A percentile compares a stretch with the other conserved stretches of the same genome.
phyloP scores from a whole-genome alignment of 1,284 basidiomycete genomes.

The Cystobasidium slooffiae region DNA sequence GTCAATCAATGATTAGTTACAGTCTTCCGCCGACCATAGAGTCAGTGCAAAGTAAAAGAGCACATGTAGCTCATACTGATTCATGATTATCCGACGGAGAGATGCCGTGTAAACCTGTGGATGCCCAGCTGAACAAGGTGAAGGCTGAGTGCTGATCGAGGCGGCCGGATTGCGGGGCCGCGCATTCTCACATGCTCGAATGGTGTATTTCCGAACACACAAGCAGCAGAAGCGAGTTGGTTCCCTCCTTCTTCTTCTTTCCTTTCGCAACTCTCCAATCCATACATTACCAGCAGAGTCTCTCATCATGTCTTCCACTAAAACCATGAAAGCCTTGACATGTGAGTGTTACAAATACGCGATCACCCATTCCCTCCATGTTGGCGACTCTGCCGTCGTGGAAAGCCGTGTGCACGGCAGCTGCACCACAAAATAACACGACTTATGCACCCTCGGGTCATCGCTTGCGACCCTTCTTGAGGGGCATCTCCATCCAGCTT shows the following conservation, averaged over 20 bases:
- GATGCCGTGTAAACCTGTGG: too few relatives aligned
- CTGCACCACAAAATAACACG: too few relatives aligned
- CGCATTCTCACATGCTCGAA: background rate
- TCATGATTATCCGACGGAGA: too few relatives aligned
- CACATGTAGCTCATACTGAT: too few relatives aligned
- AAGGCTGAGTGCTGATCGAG: background rate
- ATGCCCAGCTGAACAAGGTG: background rate
- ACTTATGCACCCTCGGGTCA: too few relatives aligned
- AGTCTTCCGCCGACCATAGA: background rate
- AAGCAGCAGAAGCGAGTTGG: background rate
- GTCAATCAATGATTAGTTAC: background rate
- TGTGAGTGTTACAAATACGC: background rate
- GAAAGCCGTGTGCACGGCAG: too few relatives aligned
- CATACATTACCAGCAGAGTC: background rate
- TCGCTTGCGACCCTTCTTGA: too few relatives aligned
- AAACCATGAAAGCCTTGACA: conserved; percentile 26
- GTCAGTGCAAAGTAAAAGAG: background rate
- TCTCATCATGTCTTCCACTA: background rate
- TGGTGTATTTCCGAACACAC: background rate
- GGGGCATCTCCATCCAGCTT: too few relatives aligned
- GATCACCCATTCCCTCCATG: too few relatives aligned
- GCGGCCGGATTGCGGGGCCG: conserved; percentile 13
- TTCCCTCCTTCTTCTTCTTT: background rate
- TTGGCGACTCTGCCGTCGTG: too few relatives aligned
- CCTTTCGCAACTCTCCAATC: background rate